These are phyloP conservation scores for Ziziphus jujuba DNA, from an alignment of 306 rosid genomes.

Conservation along the genomic window DNA sequence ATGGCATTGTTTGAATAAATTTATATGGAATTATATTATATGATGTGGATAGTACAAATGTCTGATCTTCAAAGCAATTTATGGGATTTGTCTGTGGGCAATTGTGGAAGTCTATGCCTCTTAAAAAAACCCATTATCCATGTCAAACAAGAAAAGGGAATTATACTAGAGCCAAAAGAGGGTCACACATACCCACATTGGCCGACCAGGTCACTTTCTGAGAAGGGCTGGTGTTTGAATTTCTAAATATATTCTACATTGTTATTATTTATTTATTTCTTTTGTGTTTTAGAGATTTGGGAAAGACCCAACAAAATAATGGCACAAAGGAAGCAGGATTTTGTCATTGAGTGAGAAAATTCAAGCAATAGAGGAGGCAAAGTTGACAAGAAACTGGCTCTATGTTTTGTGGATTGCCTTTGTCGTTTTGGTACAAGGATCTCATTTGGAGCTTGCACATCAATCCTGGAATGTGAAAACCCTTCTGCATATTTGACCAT, in stretches of 20 bases:
- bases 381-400: conserved; percentile 7
- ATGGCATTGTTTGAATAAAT: no score
- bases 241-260: no score
- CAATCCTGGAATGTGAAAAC: not conserved
- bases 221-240: not conserved
- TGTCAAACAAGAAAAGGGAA: conserved; percentile 11
- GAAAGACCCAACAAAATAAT: conserved; percentile 18
- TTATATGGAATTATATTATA: no score
- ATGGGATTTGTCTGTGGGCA: conserved; percentile 2
- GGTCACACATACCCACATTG: not conserved
- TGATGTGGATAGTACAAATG: no score
- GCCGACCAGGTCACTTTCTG: conserved; percentile 35
- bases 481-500: not conserved
- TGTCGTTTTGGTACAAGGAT: not conserved
- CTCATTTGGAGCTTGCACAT: not conserved
- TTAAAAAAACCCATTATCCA: not conserved
- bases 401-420: conserved; percentile 6
- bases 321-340: conserved; percentile 7
- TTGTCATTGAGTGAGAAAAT: conserved; percentile 15
- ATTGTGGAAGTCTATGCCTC: not conserved
- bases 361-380: conserved; percentile 13
- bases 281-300: not conserved
- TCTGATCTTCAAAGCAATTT: not conserved
- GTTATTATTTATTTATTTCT: not conserved
- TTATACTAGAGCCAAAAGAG: not conserved